Base-by-base conservation (phyloP, 192 early-diverging fungal species). In the Backusella macrospora region DNA sequence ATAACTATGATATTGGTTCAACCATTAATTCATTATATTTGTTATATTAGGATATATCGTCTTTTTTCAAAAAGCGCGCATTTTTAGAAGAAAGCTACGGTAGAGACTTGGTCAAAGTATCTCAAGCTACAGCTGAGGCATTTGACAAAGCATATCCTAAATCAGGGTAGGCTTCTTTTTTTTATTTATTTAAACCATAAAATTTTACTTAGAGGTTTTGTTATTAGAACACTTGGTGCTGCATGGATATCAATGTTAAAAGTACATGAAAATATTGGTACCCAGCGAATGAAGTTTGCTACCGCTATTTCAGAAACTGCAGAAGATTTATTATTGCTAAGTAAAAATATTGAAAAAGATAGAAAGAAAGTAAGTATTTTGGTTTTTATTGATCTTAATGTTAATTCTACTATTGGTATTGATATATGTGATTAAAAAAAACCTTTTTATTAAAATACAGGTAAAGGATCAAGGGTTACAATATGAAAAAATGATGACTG, bases 31-130 rank as follows among this genome's bases (percentile, higher is more conserved):
- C 29, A 47, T 16, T 26, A 39, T 64, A n/a, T 59, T 21, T 47
- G 62, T 23, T 44, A 34, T 80, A 23, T 44, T 70, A 92, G 87
- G 92, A 99, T 71, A 83, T 91, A 16, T 83, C 89, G 6, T 63
- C 78, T 1, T 98, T 99, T 73, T 81, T 99, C 18, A 94, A 92
- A 72, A 95, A 90, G 75, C 89, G 97, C n/a, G 94, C 97, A 1
- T 79, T 84, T n/a, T 90, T 98, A 23, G 97, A 99, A 74, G 96
- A 95, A 71, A 93, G 96, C 42, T 98, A 98, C 80, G 92, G 90
- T 34, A 86, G 90, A 46, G 83, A 86, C 40, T 86, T 99, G 84
- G 82, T 90, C 21, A 96, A 96, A 71, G 80, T 97, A 0, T 85
- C 91, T 16, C 91, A 90, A 29, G 77, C 77, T 59, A 84, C 87